Base-by-base conservation (phyloP, 1,284 basidiomycete species). In the Tilletia horrida region DNA sequence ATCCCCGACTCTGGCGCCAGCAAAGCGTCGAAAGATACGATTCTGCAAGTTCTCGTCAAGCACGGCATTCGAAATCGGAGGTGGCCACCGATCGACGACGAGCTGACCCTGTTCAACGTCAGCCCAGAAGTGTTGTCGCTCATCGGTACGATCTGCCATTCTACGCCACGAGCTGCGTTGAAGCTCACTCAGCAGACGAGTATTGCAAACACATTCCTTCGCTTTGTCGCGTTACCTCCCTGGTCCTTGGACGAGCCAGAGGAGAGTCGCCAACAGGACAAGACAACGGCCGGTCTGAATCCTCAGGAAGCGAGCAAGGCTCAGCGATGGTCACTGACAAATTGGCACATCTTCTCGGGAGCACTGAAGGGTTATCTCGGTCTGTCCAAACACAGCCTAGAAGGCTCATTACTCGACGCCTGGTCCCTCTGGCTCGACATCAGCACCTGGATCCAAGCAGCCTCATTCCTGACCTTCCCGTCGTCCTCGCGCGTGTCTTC, bases 341-440 rank as follows among this genome's bases (percentile, higher is more conserved):
- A 52, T 27, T 52, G 50, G 50, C 23, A 52, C n/a, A 21, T 52
- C 11, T 52, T 52, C 50, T 52, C 50, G 21, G 13, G 23, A 3
- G 27, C 50, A 13, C 50, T 52, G n/a, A 16, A 25, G n/a, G 18
- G 23, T 21, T 52, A 52, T 27, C 23, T 21, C n/a, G 50, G 50
- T 7, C 50, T 52, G 21, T 52, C 50, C 50, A 52, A 52, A 21
- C 50, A 52, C 50, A 52, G 50, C 25, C 50, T 52, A 4, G 50
- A 52, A 27, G 50, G 50, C 50, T 21, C 50, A 23, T 27, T 52
- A 6, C 50, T 52, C 23, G 50, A 52, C 23, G 50, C 50, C n/a
- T 52, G 50, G 50, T 52, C 50, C 50, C 50, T 52, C 27, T 52
- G 50, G 50, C n/a, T 52, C 3, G 50, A 52, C 50, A 27, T 52